phyloP scores from a whole-genome alignment of 768 basidiomycete genomes.

The Nevesoporus exiguus region DNA sequence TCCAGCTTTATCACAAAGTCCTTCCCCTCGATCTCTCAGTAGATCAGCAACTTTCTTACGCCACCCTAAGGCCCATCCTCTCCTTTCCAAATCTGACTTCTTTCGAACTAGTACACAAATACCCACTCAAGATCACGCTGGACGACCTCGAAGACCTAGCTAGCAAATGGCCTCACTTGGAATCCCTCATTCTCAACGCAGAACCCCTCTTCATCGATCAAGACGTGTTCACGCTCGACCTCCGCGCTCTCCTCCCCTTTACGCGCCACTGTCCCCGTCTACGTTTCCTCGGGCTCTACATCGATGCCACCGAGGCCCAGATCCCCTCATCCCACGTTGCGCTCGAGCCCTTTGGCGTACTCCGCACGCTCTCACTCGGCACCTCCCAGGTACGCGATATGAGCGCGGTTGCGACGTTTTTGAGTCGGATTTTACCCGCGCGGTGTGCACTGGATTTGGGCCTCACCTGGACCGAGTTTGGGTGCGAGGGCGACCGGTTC shows the following conservation, averaged over 20 bases:
- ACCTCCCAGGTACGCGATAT: constrained; percentile 45
- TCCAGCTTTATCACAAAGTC: constrained; percentile 32
- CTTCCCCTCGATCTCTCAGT: constrained; percentile 11
- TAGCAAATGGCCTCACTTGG: constrained; percentile 42
- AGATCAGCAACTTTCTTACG: constrained; percentile 32
- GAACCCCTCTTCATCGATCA: constrained; percentile 38
- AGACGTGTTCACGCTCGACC: constrained; percentile 29
- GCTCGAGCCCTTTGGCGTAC: constrained; percentile 20
- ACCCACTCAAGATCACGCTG: constrained; percentile 33
- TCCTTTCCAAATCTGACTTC: constrained; percentile 25
- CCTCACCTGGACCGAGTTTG: constrained; percentile 43
- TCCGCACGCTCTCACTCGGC: constrained; percentile 42
- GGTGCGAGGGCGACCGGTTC: constrained; percentile 8
- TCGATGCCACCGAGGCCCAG: constrained; percentile 32
- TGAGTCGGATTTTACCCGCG: constrained; percentile 49
- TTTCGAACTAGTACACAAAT: constrained; percentile 36
- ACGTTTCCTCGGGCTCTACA: constrained; percentile 35
- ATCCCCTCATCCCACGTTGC: constrained; percentile 5
- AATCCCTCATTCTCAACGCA: constrained; percentile 43
- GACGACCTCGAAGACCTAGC: constrained; percentile 47
- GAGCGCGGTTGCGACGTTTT: constrained; percentile 46
- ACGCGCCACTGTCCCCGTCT: constrained; percentile 39
- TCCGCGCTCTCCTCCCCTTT: constrained; percentile 39
- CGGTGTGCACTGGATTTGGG: constrained; percentile 43
- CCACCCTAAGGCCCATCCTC: constrained; percentile 37